Evolutionary conservation across 106 monocot genomes (phyloP), one percentile per base, ranked within the genome.

Genomic region (Apostasia ramifera): DNA sequence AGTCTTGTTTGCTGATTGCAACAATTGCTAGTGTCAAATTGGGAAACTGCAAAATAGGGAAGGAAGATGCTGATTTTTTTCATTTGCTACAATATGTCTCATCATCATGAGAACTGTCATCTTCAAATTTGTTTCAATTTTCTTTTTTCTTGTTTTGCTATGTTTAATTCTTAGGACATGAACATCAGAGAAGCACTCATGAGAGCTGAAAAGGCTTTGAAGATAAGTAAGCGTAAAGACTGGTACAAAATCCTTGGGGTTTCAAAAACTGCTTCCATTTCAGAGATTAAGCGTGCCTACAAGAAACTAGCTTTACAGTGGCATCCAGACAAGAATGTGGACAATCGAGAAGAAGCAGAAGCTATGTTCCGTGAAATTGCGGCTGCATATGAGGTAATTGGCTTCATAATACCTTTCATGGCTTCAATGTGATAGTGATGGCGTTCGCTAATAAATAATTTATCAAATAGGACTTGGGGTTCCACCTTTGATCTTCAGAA

Each of bases 281-380:
- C 87, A 62, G 97, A 92, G 62, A 97, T 97, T 44, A 98, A 92
- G 65, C 88, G 86, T 67, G 85, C 92, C 11, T 98, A 98, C 75
- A 98, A 98, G 68, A 98, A 98, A 73, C 89, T 98, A 81, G 97
- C 97, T 69, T 82, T 98, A 62, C 86, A 98, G 45, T 98, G 97
- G 97, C 97, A 98, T 76, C 97, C 97, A 48, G 92, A 98, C 79
- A 98, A 98, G 69, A 97, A 98, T 69, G 87, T 89, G 37, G 97
- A 85, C 40, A 98, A 98, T 38, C 79, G 84, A 69, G 92, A 92
- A 60, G 91, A 92, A 77, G 92, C 97, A 45, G 97, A 92, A 71
- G 74, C 77, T 61, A 78, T 77, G 67, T 98, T 98, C 64, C 81
- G 64, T 54, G 97, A 98, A 85, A 87, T 98, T 75, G 97, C 97